These are phyloP conservation scores for Zalaria sp. DNA, from an alignment of 2,329 filamentous ascomycete species.

Conservation along the genomic window DNA sequence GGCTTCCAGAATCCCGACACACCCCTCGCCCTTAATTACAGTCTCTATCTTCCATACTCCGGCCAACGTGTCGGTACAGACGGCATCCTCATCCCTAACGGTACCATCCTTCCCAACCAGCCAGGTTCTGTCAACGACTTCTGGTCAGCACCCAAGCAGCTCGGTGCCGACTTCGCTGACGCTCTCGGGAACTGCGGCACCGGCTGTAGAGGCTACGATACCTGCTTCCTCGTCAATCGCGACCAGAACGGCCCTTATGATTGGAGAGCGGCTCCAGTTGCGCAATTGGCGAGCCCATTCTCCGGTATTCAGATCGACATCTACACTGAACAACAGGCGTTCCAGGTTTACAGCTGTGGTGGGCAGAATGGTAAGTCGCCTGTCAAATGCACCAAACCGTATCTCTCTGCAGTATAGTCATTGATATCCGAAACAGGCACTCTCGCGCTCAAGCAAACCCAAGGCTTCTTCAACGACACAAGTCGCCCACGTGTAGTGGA, in stretches of 20 bases:
- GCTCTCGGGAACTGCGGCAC: slow-evolving; percentile 63
- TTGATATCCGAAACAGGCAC: slow-evolving; percentile 19
- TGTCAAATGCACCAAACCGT: not conserved
- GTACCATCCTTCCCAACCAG: slow-evolving; percentile 53
- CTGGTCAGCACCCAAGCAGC: slow-evolving; percentile 67
- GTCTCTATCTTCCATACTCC: slow-evolving; percentile 57
- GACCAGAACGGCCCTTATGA: slow-evolving; percentile 41
- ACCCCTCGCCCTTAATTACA: slow-evolving; percentile 52
- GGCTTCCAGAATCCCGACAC: slow-evolving; percentile 64
- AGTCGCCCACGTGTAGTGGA: slow-evolving; percentile 49
- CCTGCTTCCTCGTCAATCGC: slow-evolving; percentile 55
- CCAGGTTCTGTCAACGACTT: slow-evolving; percentile 61
- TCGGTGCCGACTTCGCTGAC: slow-evolving; percentile 56
- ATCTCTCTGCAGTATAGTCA: no score
- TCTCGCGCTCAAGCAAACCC: slow-evolving; percentile 53
- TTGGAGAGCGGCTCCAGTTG: slow-evolving; percentile 49
- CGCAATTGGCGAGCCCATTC: slow-evolving; percentile 56
- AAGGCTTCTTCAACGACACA: slow-evolving; percentile 44
- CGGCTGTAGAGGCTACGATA: slow-evolving; percentile 77
- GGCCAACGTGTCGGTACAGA: slow-evolving; percentile 56
- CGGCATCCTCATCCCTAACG: slow-evolving; percentile 32
- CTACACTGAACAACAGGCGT: slow-evolving; percentile 69
- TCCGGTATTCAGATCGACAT: slow-evolving; percentile 76
- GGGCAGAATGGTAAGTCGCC: slow-evolving; percentile 51
- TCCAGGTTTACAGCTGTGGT: slow-evolving; percentile 79